Base-by-base conservation (phyloP, 352 stramenopile species). In the Phytophthora idaei region DNA sequence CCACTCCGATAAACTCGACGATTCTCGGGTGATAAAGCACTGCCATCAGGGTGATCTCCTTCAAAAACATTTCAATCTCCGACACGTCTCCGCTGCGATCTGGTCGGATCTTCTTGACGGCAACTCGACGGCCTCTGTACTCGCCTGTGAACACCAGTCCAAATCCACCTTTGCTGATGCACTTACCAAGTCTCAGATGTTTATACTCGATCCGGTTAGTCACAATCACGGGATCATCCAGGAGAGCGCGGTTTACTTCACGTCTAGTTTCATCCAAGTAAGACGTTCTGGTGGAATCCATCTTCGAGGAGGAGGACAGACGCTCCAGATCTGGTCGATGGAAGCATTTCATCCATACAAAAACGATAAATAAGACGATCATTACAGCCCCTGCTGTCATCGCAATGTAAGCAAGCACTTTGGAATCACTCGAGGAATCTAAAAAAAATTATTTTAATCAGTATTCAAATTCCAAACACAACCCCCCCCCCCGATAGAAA, bases 151-250 rank as follows among this genome's bases (percentile, higher is more conserved):
- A 77, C 1, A 77, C 67, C 37, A 77, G 59, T 32, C 70, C 70
- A 32, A 74, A 77, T 7, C 66, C 70, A 27, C 70, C 70, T 45
- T 69, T 69, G 34, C 66, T 77, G 51, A 77, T 62, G 32, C 70
- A 77, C 34, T 72, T 74, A 27, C 66, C 66, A 39, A 77, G 32
- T 47, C 47, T 56, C 11, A 77, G 8, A 9, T 75, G 64, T 15
- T 66, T 74, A 31, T 75, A 75, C 21, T 77, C 41, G 51, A 77
- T 77, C 25, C 70, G 66, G 52, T 83, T 75, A 9, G 73, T 78
- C 45, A 84, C 58, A 11, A 77, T 54, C 9, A 72, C 66, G 2
- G 66, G 70, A 21, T 77, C 70, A 15, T 74, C 47, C 9, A 74
- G 52, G 2, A 77, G 50, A 37, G 15, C 44, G 5, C n/a, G 42